Base-by-base conservation (phyloP, 768 basidiomycete species). In the Baorangia bicolor region DNA sequence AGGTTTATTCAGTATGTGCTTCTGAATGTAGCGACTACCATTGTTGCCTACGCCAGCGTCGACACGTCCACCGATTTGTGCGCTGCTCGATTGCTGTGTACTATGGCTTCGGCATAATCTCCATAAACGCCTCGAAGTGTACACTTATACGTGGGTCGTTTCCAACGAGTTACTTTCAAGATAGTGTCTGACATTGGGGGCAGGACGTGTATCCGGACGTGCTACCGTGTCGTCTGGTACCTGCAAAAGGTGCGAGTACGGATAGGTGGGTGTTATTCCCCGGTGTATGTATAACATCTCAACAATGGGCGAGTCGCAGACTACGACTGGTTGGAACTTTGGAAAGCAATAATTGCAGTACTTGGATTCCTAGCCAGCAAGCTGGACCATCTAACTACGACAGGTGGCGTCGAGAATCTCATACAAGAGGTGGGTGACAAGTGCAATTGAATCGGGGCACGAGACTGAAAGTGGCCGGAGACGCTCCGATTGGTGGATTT, bases 61-160 rank as follows among this genome's bases (percentile, higher is more conserved):
- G 5, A 70, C 74, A 10, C 73, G 78, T 47, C 74, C 83, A 1
- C 78, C 79, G 2, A 57, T 86, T 25, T 84, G 83, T 60, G 80
- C 84, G 4, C 52, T 88, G 23, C 63, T 89, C n/a, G 86, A 89
- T 65, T 87, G 83, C 53, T 85, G 83, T 60, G 75, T 85, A 7
- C 73, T 89, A 14, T 89, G 86, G 85, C 67, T 88, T 27, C 81
- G 85, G 18, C 87, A 90, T 60, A 88, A 87, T 63, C 70, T 89
- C 30, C 84, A 87, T 53, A 86, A 80, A 60, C 78, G 74, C 28
- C 69, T 88, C 5, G 83, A 87, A 54, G 78, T 81, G 0, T 72
- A 76, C 28, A 79, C 80, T 7, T 87, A 86, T 60, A 70, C 75
- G 87, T 86, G 61, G 42, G 83, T 69, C 20, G 13, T 31, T 43